Evolutionary conservation across 2,329 filamentous ascomycete species (phyloP).

Genomic region (Diaporthe australafricana): DNA sequence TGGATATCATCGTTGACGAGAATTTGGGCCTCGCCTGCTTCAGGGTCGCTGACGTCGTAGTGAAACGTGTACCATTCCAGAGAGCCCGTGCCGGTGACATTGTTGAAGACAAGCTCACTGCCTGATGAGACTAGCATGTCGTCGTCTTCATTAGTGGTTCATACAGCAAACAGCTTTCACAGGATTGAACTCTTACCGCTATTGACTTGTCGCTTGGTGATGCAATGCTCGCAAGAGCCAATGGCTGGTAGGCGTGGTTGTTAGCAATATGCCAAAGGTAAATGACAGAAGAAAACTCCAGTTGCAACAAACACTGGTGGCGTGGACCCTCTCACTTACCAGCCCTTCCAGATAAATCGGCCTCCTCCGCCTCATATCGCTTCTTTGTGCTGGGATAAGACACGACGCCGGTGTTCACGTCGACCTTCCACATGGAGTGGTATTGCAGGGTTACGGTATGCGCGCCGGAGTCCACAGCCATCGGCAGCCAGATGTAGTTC

Average conservation of each 20-base stretch:
- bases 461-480: conserved; percentile 47
- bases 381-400: conserved; percentile 46
- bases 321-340: conserved; percentile 37
- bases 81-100: conserved; percentile 50
- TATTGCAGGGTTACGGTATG: conserved; percentile 51
- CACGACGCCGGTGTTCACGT: conserved; percentile 51
- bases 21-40: conserved; percentile 50
- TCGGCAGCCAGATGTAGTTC: conserved; percentile 54
- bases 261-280: not conserved
- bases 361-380: conserved; percentile 50
- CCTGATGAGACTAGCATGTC: conserved; percentile 38
- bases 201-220: conserved; percentile 28
- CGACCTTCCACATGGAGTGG: conserved; percentile 54
- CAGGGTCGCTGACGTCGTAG: conserved; percentile 47
- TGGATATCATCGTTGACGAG: conserved; percentile 47
- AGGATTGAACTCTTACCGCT: not conserved
- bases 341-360: conserved; percentile 43
- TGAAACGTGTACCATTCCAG: conserved; percentile 52
- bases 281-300: too few species aligned
- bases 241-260: not conserved
- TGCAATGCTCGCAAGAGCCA: conserved; percentile 12
- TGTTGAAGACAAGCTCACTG: conserved; percentile 48
- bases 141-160: not conserved
- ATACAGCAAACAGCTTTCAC: not conserved
- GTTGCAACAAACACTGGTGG: not conserved